Evolutionary conservation across 768 basidiomycete genomes (phyloP).

Genomic region (Hirschioporus abietinus): DNA sequence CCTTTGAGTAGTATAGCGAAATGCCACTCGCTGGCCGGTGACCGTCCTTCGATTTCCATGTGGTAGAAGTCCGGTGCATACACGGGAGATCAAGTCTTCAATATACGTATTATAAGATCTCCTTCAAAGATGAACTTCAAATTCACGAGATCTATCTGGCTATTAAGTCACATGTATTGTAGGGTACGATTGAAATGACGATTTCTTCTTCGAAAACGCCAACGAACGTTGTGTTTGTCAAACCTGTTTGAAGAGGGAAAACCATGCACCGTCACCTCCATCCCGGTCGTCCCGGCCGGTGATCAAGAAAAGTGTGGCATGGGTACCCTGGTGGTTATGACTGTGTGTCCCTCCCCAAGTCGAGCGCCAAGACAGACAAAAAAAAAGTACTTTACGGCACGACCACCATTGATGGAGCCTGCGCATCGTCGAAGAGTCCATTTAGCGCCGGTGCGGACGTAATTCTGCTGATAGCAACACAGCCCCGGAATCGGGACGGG

Average conservation of each 20-base stretch:
- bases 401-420: background rate
- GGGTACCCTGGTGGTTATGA: no score
- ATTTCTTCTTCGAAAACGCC: background rate
- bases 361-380: no score
- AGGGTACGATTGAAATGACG: background rate
- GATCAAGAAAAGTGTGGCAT: background rate
- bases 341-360: no score
- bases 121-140: background rate
- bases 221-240: no score
- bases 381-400: background rate
- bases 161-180: background rate
- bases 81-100: background rate
- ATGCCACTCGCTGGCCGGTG: background rate
- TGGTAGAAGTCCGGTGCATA: background rate
- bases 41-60: background rate
- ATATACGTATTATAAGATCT: background rate
- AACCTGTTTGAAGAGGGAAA: no score
- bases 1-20: background rate
- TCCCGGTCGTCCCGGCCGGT: background rate
- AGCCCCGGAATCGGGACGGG: background rate
- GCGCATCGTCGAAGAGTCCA: background rate
- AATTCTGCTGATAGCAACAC: background rate
- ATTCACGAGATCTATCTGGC: background rate
- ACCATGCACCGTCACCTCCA: no score
- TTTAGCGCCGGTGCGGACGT: background rate